phyloP scores from a whole-genome alignment of 495 filamentous ascomycete genomes.

The Entonaema liquescens region DNA sequence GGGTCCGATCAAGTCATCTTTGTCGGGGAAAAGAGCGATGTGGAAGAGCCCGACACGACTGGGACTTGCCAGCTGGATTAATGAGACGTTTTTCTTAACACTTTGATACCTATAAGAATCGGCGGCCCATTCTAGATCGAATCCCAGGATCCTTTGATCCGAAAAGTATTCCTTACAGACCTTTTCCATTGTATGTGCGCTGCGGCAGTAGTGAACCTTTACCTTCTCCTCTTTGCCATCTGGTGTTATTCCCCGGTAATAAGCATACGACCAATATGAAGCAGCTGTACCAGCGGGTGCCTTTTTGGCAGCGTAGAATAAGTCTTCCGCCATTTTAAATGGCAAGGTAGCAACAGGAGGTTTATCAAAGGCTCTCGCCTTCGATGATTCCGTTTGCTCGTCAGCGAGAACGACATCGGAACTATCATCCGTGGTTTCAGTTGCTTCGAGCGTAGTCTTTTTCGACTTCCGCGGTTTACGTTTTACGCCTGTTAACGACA shows the following conservation, averaged over 20 bases:
- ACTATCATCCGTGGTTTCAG: conserved; percentile 19
- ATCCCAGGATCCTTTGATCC: conserved; percentile 74
- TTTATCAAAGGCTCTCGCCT: conserved; percentile 7
- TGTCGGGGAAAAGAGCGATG: conserved; percentile 66
- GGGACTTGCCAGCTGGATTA: conserved; percentile 83
- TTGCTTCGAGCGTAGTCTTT: neutral
- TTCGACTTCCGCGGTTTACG: conserved; percentile 1
- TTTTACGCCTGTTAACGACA: conserved; percentile 6
- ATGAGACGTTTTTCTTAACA: conserved; percentile 70
- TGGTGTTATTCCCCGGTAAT: conserved; percentile 63
- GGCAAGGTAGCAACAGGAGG: conserved; percentile 50
- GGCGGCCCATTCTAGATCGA: conserved; percentile 86
- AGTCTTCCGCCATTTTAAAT: conserved; percentile 56
- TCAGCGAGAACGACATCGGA: neutral
- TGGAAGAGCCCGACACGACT: conserved; percentile 86
- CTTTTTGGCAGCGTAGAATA: conserved; percentile 55
- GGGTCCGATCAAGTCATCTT: conserved; percentile 71
- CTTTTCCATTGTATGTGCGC: conserved; percentile 68
- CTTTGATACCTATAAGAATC: conserved; percentile 55
- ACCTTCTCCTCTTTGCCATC: conserved; percentile 53
- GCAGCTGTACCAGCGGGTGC: conserved; percentile 51
- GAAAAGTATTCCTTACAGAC: conserved; percentile 72
- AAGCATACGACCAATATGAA: conserved; percentile 71
- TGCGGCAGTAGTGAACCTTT: conserved; percentile 79
- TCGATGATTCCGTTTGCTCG: neutral